Evolutionary conservation across 768 basidiomycete species (phyloP).

Genomic region (Podaxis carcinomalis): DNA sequence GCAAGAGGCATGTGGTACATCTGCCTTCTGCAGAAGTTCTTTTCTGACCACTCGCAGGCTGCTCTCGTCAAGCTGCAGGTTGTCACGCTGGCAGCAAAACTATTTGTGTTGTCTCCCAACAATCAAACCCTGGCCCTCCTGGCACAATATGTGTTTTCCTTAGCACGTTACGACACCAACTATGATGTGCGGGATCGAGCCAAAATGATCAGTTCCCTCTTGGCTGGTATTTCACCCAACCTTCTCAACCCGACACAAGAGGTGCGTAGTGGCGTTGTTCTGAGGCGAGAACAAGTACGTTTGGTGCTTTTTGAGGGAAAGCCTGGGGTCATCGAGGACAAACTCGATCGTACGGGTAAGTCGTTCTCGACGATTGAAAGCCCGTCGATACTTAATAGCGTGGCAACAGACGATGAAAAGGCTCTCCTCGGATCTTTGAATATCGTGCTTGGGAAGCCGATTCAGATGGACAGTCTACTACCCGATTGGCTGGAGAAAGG

Average conservation of each 20-base stretch:
- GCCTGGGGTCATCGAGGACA: slow-evolving; percentile 37
- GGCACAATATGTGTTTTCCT: slow-evolving; percentile 68
- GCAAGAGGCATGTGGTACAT: slow-evolving; percentile 51
- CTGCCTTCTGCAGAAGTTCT: background rate
- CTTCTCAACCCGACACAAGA: slow-evolving; percentile 21
- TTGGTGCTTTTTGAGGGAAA: slow-evolving; percentile 81
- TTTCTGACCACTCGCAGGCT: slow-evolving; percentile 32
- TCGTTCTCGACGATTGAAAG: slow-evolving; percentile 14
- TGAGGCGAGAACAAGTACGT: slow-evolving; percentile 78
- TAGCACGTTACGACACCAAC: slow-evolving; percentile 84
- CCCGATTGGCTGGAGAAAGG: slow-evolving; percentile 91
- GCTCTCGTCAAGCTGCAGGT: slow-evolving; percentile 76
- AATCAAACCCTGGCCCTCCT: slow-evolving; percentile 49
- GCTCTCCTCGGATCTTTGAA: slow-evolving; percentile 63
- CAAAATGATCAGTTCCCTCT: slow-evolving; percentile 70
- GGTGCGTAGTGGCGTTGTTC: slow-evolving; percentile 65
- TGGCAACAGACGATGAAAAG: slow-evolving; percentile 30
- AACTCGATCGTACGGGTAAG: slow-evolving; percentile 26
- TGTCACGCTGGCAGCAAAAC: slow-evolving; percentile 82
- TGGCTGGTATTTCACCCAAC: slow-evolving; percentile 25
- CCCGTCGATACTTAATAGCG: slow-evolving; percentile 5
- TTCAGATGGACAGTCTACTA: slow-evolving; percentile 47
- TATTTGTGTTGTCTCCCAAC: slow-evolving; percentile 64
- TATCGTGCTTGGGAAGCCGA: slow-evolving; percentile 51
- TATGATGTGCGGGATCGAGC: slow-evolving; percentile 92